Evolutionary conservation across 2,329 filamentous ascomycete species (phyloP).

Genomic region (Claviceps lovelessii): DNA sequence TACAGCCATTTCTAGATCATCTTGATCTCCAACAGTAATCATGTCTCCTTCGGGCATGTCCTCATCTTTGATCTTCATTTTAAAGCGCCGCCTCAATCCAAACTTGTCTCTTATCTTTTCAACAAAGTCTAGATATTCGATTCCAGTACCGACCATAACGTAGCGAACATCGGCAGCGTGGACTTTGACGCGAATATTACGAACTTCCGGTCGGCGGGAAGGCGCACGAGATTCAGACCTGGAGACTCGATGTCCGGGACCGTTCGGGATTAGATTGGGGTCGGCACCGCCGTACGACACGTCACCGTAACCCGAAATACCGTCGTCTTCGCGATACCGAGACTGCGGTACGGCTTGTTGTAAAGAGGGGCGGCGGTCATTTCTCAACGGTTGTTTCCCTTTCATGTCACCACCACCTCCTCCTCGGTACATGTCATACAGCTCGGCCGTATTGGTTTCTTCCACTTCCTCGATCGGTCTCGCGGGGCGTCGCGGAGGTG

Average conservation of each 20-base stretch:
- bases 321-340: constrained; percentile 67
- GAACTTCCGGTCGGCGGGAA: constrained; percentile 50
- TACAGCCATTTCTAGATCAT: constrained; percentile 84
- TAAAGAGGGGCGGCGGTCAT: constrained; percentile 14
- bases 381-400: constrained; percentile 20
- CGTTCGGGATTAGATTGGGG: constrained; percentile 61
- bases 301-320: constrained; percentile 59
- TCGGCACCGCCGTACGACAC: constrained; percentile 59
- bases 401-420: constrained; percentile 21
- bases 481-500: constrained; percentile 14
- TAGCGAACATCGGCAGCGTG: constrained; percentile 85
- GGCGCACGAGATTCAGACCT: constrained; percentile 36
- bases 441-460: constrained; percentile 52
- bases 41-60: constrained; percentile 65
- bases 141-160: constrained; percentile 63
- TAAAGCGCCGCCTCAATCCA: constrained; percentile 60
- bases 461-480: constrained; percentile 35
- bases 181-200: constrained; percentile 80
- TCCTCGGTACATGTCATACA: constrained; percentile 49
- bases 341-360: constrained; percentile 26
- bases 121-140: constrained; percentile 64
- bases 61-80: constrained; percentile 79
- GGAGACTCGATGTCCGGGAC: constrained; percentile 30
- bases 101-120: constrained; percentile 80
- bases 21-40: constrained; percentile 94